phyloP scores from a whole-genome alignment of 78 protist genomes.

The Monocercomonoides exilis region DNA sequence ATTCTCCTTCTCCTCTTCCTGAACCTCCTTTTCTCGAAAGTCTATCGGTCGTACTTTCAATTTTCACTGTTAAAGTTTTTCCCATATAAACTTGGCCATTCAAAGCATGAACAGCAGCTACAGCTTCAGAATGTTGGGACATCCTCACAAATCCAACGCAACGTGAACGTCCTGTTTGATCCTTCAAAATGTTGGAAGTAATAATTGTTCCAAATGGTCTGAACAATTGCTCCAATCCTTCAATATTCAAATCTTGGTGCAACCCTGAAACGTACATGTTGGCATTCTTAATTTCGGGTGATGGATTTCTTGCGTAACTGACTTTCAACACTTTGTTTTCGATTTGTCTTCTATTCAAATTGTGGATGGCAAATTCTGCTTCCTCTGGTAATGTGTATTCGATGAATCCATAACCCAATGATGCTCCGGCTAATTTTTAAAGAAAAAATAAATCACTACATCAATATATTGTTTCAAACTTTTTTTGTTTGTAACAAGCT shows the following conservation, averaged over 20 bases:
- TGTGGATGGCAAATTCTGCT: not conserved
- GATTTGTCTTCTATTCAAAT: not conserved
- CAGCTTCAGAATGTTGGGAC: not conserved
- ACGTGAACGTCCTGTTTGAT: not conserved
- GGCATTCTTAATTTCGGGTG: not conserved
- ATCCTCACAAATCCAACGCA: not conserved
- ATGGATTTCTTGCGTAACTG: not conserved
- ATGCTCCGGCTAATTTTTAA: not conserved
- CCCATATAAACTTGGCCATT: not conserved
- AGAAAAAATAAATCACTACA: not conserved
- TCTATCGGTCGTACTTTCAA: not conserved
- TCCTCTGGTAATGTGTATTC: not conserved
- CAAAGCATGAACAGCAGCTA: not conserved
- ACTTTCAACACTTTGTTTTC: not conserved
- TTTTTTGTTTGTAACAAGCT: not conserved
- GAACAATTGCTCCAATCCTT: not conserved
- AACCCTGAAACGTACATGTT: not conserved
- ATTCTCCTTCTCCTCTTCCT: not conserved
- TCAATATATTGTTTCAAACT: not conserved
- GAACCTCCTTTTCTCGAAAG: not conserved
- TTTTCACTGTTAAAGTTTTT: not conserved
- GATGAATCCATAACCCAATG: not conserved
- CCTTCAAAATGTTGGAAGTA: not conserved
- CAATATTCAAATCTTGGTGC: not conserved
- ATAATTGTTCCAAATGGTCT: not conserved